Percentiles rank a stretch among this genome's conserved stretches.
These are phyloP conservation scores for Dioszegia hungarica DNA, from an alignment of 768 basidiomycete genomes.

Conservation along the genomic window DNA sequence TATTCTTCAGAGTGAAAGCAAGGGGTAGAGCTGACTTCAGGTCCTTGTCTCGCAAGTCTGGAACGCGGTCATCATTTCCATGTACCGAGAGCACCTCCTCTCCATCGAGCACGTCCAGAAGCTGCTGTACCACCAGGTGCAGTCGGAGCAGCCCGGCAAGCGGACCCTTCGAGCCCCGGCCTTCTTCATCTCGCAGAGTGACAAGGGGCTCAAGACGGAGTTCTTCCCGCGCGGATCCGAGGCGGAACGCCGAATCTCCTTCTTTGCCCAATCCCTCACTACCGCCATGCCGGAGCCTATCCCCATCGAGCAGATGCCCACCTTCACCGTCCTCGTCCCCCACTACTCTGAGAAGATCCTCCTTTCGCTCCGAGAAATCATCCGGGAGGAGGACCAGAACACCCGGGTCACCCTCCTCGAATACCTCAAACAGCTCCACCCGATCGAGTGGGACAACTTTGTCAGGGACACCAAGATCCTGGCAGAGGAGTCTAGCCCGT, in stretches of 20 bases:
- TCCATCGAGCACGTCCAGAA: constrained; percentile 99
- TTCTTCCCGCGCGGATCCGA: constrained; percentile 95
- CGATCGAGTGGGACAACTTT: constrained; percentile 98
- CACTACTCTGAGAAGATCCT: constrained; percentile 99
- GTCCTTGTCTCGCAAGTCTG: constrained; percentile 98
- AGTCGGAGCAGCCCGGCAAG: constrained; percentile 80
- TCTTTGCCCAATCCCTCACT: constrained; percentile 96
- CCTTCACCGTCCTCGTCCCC: constrained; percentile 95
- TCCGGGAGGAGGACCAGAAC: constrained; percentile 95
- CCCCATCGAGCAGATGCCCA: constrained; percentile 99
- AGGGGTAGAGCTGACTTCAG: constrained; percentile 50
- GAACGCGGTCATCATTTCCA: constrained; percentile 99
- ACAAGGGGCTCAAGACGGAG: constrained; percentile 74
- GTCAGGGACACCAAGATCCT: constrained; percentile 99
- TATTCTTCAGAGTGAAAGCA: neutral
- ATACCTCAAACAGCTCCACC: constrained; percentile 96
- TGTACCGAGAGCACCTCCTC: constrained; percentile 98
- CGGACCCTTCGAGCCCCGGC: constrained; percentile 89
- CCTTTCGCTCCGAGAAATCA: constrained; percentile 93
- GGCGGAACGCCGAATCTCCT: constrained; percentile 94
- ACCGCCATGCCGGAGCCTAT: constrained; percentile 89
- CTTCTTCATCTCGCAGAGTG: constrained; percentile 94
- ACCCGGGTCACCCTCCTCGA: constrained; percentile 94
- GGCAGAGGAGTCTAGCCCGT: constrained; percentile 87
- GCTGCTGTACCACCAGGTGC: constrained; percentile 93